These are phyloP conservation scores for Eutrema heterophyllum DNA, from an alignment of 345 rosid genomes.

Conservation along the genomic window DNA sequence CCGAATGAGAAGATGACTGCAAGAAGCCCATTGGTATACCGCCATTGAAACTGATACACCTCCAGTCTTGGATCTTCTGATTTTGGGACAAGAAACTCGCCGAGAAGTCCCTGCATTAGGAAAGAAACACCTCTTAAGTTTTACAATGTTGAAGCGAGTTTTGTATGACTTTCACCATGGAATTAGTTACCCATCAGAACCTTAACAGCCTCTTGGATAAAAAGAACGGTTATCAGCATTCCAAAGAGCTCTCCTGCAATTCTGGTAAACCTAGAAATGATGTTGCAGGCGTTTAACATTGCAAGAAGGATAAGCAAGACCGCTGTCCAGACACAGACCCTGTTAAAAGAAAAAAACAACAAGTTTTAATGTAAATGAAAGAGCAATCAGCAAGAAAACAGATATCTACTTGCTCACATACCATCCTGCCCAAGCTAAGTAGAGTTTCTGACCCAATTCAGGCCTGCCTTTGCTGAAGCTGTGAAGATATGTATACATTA, in stretches of 20 bases:
- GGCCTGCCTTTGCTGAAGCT: conserved; percentile 57
- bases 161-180: not conserved
- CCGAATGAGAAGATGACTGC: conserved; percentile 69
- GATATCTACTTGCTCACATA: conserved; percentile 2
- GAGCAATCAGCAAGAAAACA: conserved; percentile 5
- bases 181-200: conserved; percentile 29
- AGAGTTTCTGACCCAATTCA: conserved; percentile 58
- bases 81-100: conserved; percentile 55
- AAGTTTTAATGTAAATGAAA: not conserved
- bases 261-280: conserved; percentile 75
- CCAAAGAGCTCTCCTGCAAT: conserved; percentile 90
- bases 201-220: conserved; percentile 83
- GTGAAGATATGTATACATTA: conserved; percentile 73
- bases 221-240: conserved; percentile 68
- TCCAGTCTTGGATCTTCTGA: conserved; percentile 39
- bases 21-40: conserved; percentile 60
- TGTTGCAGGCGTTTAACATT: conserved; percentile 49
- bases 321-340: conserved; percentile 93
- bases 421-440: conserved; percentile 93
- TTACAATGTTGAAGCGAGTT: not conserved
- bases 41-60: conserved; percentile 57
- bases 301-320: conserved; percentile 64
- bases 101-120: conserved; percentile 50
- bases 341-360: conserved; percentile 22
- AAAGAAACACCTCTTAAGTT: conserved; percentile 13